Percentiles rank a stretch among this genome's conserved stretches.
These are phyloP conservation scores for Fusarium nanum DNA, from an alignment of 2,329 filamentous ascomycete genomes.

Conservation along the genomic window DNA sequence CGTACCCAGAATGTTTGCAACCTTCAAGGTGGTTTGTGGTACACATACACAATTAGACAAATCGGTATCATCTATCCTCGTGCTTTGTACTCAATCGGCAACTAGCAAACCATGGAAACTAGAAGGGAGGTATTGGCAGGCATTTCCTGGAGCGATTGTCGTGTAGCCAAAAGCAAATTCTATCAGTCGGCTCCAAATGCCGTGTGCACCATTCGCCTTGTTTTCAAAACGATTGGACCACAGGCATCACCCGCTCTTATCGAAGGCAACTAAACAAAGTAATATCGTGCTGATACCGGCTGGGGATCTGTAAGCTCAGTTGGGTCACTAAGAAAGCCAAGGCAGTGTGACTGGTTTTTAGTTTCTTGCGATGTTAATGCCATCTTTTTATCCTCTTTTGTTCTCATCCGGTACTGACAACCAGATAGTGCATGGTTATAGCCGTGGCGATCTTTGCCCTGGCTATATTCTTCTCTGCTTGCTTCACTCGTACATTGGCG, in stretches of 20 bases:
- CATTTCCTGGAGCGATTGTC: not conserved
- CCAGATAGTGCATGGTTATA: not conserved
- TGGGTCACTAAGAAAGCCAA: not conserved
- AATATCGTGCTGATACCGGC: slow-evolving; percentile 12
- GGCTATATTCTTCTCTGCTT: not conserved
- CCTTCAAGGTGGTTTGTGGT: slow-evolving; percentile 2
- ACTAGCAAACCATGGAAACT: not conserved
- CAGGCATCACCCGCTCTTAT: not conserved
- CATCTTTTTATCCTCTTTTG: slow-evolving; percentile 5
- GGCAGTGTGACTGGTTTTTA: not conserved
- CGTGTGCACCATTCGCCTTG: slow-evolving; percentile 14
- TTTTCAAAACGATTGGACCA: slow-evolving; percentile 27
- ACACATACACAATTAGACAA: not conserved
- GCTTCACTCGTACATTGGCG: not conserved
- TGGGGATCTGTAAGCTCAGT: not conserved
- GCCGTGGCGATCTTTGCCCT: slow-evolving; percentile 18
- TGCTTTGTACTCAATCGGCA: not conserved
- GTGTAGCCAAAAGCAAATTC: not conserved
- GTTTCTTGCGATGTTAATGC: not conserved
- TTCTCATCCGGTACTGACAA: not conserved
- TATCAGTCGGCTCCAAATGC: not conserved
- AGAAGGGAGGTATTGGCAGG: not conserved
- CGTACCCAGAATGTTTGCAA: not conserved
- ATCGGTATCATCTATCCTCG: not conserved
- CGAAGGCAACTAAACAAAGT: slow-evolving; percentile 20